Conservation (phyloP, 2,329 filamentous ascomycete genomes). For the Akanthomyces uredinophilus region DNA sequence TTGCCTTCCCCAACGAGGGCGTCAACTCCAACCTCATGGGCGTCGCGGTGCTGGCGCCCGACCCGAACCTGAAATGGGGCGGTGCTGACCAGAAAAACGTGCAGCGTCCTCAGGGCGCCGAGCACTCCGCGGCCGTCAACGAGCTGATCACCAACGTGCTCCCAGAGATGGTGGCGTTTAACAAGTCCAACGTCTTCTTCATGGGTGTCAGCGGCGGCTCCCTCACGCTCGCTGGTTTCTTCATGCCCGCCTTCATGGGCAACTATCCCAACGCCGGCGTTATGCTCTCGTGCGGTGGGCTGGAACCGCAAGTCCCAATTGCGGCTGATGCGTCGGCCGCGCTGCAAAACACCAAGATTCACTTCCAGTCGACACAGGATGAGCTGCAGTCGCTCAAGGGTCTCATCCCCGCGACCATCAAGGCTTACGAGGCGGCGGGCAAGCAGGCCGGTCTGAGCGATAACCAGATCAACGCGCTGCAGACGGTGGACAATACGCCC, state of each 20-base stretch:
- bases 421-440: slow-evolving; percentile 47
- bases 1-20: slow-evolving; percentile 52
- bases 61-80: slow-evolving; percentile 54
- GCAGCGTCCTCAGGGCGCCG: slow-evolving; percentile 49
- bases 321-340: slow-evolving; percentile 35
- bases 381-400: slow-evolving; percentile 46
- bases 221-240: slow-evolving; percentile 51
- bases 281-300: slow-evolving; percentile 50
- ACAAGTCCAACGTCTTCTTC: slow-evolving; percentile 48
- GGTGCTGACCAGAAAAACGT: slow-evolving; percentile 42
- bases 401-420: slow-evolving; percentile 45
- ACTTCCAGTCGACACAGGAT: slow-evolving; percentile 51
- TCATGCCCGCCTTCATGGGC: slow-evolving; percentile 51
- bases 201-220: slow-evolving; percentile 53
- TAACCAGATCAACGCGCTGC: slow-evolving; percentile 42
- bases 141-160: slow-evolving; percentile 45
- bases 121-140: slow-evolving; percentile 50
- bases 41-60: slow-evolving; percentile 49
- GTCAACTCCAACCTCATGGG: slow-evolving; percentile 47
- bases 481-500: slow-evolving; percentile 54
- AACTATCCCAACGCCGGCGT: slow-evolving; percentile 47
- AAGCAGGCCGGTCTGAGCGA: slow-evolving; percentile 37
- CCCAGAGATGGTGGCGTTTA: slow-evolving; percentile 49
- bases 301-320: slow-evolving; percentile 49
- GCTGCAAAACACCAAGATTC: slow-evolving; percentile 43